Evolutionary conservation across 2,329 filamentous ascomycete species (phyloP), one percentile per base, ranked within the genome.

Genomic region (Beauveria pseudobassiana): DNA sequence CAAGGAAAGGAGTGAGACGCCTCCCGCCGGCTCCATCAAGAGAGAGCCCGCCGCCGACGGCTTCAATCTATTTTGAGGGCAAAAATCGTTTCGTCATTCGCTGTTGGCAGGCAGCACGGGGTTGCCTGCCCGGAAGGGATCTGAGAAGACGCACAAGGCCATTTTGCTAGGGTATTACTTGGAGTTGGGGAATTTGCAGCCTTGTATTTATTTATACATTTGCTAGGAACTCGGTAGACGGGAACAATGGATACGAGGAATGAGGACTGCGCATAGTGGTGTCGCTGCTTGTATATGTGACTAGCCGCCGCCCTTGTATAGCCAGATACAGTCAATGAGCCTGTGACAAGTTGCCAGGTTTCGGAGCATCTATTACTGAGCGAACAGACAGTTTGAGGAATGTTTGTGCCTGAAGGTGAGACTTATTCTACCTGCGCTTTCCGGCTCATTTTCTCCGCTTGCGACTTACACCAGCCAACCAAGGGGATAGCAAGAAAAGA

Each of bases 1-100:
- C 38, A 42, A 50, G 26, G 42, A 63, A 57, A 62, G 55, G 49
- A 46, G 24, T 26, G 49, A 59, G 18, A 28, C 52, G 38, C 52
- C 48, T 18, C 18, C 26, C 9, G 20, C 62, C 28, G 34, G 6
- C 48, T 2, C 30, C 70, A 20, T 50, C 45, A 59, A 50, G 56
- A 50, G 30, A 1, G 46, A 59, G 46, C 1, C 26, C 20, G 18
- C 22, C 2, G 22, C 18, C n/a, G 56, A 59, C 12, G 46, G 24
- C 8, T 49, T 59, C 10, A 9, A 9, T 5, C 8, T 18, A 5
- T 59, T 59, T 18, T 50, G 16, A 59, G n/a, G 14, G 6, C 22
- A 26, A 48, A 38, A 1, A 5, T 2, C 5, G 5, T 14, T 38
- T 38, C 5, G 34, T 6, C 14, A 16, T 38, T 6, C 5, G 12